Evolutionary conservation across 2,329 filamentous ascomycete species (phyloP).

Genomic region (Scedosporium boydii): DNA sequence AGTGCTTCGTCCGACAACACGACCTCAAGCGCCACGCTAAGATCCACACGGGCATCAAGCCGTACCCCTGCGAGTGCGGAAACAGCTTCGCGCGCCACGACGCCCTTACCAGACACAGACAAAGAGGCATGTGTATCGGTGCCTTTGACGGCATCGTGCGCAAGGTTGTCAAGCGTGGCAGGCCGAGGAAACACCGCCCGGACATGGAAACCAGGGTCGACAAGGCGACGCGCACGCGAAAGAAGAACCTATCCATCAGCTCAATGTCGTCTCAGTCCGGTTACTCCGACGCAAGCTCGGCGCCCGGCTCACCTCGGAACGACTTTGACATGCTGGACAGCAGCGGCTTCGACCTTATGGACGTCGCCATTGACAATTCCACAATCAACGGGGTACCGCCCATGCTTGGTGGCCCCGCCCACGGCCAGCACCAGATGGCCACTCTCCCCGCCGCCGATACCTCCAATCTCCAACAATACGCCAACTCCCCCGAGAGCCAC

Average conservation of each 20-base stretch:
- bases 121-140: constrained; percentile 93
- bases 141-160: constrained; percentile 72
- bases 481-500: constrained; percentile 17
- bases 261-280: constrained; percentile 43
- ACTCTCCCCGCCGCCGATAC: constrained; percentile 12
- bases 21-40: constrained; percentile 96
- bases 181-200: constrained; percentile 52
- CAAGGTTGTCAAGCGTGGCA: constrained; percentile 52
- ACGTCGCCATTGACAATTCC: constrained; percentile 20
- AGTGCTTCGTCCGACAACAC: constrained; percentile 94
- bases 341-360: constrained; percentile 35
- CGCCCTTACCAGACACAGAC: constrained; percentile 84
- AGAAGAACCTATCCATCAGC: constrained; percentile 40
- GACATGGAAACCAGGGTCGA: constrained; percentile 46
- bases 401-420: constrained; percentile 1
- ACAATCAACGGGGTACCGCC: constrained; percentile 1
- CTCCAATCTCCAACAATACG: not conserved
- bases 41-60: constrained; percentile 93
- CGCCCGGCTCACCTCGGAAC: constrained; percentile 39
- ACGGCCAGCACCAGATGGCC: not conserved
- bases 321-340: constrained; percentile 35
- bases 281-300: constrained; percentile 46
- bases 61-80: constrained; percentile 88
- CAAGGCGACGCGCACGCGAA: constrained; percentile 41
- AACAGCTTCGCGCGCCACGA: constrained; percentile 94